Evolutionary conservation across 2,329 filamentous ascomycete species (phyloP), one percentile per base, ranked within the genome.

Genomic region (Bimuria novae-zelandiae): DNA sequence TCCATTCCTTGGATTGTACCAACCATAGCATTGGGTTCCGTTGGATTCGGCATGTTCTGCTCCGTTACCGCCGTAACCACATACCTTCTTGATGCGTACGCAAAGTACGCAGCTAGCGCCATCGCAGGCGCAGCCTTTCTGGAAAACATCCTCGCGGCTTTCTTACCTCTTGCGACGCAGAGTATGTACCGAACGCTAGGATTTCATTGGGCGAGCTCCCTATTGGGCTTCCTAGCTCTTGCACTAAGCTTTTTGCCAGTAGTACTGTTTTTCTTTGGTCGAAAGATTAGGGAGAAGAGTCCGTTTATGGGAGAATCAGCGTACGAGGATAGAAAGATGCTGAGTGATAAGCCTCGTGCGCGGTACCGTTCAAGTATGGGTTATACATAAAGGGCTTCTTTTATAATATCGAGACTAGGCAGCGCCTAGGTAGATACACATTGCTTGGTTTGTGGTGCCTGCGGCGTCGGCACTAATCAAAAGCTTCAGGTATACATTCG

Each of bases 1-100:
- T 48, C 42, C 2, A 35, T 80, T 0, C 77, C 71, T 0, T 83
- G 80, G 80, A 76, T 79, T 5, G 70, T 75, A 5, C 79, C 80
- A 0, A 73, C 76, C 0, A 66, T 80, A 14, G 78, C 79, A 0
- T 70, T 83, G 2, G 69, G 63, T 0, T 73, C 82, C 60, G 75
- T 82, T 1, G 80, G 80, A 0, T 78, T 78, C 22, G 80, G 80
- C 2, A 80, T 78, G 59, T 78, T 78, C 11, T 69, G 74, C 27
- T 76, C 81, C 7, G 75, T 81, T 0, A 68, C 72, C 1, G 76
- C 75, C 0, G 75, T 80, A 14, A 75, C 76, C 16, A 76, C 77
- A 51, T 83, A 83, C 46, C 67, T 82, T 12, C 74, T 78, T 1
- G 80, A 82, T 60, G 72, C 77, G 2, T 83, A 82, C 54, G 72